phyloP scores from a whole-genome alignment of 23 red algal genomes.

The Gracilaria gracilis region DNA sequence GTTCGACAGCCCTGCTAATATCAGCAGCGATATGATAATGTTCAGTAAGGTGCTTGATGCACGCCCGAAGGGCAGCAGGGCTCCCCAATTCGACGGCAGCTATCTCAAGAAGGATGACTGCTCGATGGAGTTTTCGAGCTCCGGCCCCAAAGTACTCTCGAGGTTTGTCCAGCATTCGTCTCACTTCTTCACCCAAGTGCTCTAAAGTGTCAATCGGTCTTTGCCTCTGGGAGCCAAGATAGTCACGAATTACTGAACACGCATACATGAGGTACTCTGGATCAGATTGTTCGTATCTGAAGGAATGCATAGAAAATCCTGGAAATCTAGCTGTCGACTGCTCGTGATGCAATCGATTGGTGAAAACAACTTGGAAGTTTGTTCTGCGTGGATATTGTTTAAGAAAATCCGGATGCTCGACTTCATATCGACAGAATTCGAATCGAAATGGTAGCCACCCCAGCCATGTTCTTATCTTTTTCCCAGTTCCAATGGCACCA shows the following conservation, averaged over 20 bases:
- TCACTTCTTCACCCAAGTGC: background rate
- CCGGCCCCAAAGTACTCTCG: background rate
- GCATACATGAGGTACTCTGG: slow-evolving; percentile 35
- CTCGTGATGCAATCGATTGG: slow-evolving; percentile 2
- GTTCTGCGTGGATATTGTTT: slow-evolving; percentile 26
- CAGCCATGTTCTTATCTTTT: slow-evolving; percentile 19
- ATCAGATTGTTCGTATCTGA: slow-evolving; percentile 12
- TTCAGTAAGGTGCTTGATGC: slow-evolving; percentile 22
- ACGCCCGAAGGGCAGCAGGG: background rate
- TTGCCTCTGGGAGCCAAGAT: background rate
- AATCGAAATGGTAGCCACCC: slow-evolving; percentile 61
- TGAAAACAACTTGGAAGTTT: background rate
- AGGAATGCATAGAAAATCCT: background rate
- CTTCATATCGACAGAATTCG: slow-evolving; percentile 47
- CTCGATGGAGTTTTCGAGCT: slow-evolving; percentile 25
- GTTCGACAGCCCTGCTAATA: background rate
- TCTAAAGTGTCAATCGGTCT: background rate
- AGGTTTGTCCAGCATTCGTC: background rate
- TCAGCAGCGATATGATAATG: slow-evolving; percentile 27
- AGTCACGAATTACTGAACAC: slow-evolving; percentile 18
- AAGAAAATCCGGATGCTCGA: slow-evolving; percentile 7
- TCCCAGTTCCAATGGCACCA: slow-evolving; percentile 17
- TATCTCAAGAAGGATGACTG: slow-evolving; percentile 32
- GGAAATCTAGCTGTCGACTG: slow-evolving; percentile 11
- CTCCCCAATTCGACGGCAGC: slow-evolving; percentile 9